These are phyloP conservation scores for Termitomyces sp. DNA, from an alignment of 768 basidiomycete genomes.

Conservation along the genomic window DNA sequence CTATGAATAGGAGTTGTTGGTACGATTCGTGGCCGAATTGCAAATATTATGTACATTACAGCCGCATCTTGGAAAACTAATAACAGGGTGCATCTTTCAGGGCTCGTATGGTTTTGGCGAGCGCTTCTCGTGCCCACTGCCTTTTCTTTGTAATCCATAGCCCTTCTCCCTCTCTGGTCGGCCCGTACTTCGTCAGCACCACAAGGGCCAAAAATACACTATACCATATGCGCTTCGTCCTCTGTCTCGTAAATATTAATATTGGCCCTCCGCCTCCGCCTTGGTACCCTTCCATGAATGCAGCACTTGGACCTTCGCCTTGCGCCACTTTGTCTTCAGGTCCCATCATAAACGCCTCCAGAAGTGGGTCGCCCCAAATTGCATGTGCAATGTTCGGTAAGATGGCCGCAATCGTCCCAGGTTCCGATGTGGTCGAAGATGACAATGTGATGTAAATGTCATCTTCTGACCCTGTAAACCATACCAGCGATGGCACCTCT, in stretches of 20 bases:
- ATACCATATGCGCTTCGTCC: conserved; percentile 76
- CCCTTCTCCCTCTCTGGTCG: conserved; percentile 7
- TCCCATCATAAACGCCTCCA: conserved; percentile 58
- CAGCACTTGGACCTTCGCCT: conserved; percentile 36
- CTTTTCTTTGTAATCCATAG: conserved; percentile 18
- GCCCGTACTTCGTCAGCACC: conserved; percentile 36
- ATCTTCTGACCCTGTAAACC: conserved; percentile 55
- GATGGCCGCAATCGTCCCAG: conserved; percentile 35
- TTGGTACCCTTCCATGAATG: conserved; percentile 57
- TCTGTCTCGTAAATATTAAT: conserved; percentile 58
- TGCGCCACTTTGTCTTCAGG: not conserved
- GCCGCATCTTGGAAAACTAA: not conserved
- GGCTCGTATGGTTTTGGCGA: conserved; percentile 31
- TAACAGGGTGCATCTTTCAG: conserved; percentile 48
- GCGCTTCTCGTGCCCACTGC: conserved; percentile 36
- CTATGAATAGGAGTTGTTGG: not conserved
- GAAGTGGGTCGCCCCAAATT: conserved; percentile 72
- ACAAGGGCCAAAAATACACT: conserved; percentile 58
- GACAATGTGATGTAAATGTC: conserved; percentile 47
- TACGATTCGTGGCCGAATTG: not conserved
- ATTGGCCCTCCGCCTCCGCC: conserved; percentile 41
- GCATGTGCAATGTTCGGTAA: conserved; percentile 48
- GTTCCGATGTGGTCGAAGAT: conserved; percentile 7
- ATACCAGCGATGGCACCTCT: conserved; percentile 61
- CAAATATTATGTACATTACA: not conserved